phyloP scores from a whole-genome alignment of 2,329 filamentous ascomycete genomes.

The Penicillium sp. region DNA sequence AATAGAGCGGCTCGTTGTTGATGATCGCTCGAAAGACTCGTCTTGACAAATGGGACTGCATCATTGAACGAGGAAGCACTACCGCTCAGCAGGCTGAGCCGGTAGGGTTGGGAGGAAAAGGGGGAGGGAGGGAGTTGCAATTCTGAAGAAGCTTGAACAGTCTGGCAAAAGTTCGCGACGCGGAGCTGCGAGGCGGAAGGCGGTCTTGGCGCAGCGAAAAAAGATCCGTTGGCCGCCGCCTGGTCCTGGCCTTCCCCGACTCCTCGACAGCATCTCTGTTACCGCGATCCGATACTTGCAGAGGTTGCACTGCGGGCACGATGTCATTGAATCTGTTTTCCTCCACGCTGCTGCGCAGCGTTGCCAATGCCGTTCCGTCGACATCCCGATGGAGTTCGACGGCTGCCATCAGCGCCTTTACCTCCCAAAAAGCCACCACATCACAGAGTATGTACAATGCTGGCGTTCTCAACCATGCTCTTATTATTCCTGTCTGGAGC shows the following conservation, averaged over 20 bases:
- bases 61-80: constrained; percentile 13
- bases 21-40: constrained; percentile 46
- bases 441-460: constrained; percentile 21
- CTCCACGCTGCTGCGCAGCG: constrained; percentile 27
- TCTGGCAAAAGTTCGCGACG: constrained; percentile 19
- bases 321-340: constrained; percentile 34
- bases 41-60: constrained; percentile 47
- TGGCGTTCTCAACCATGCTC: background rate
- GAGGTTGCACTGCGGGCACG: background rate
- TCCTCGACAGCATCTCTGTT: too few relatives aligned
- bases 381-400: constrained; percentile 38
- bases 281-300: background rate
- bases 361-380: constrained; percentile 22
- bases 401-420: constrained; percentile 26
- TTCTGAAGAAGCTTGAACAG: background rate
- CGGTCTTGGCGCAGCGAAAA: constrained; percentile 33
- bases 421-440: constrained; percentile 22
- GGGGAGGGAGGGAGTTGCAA: constrained; percentile 1
- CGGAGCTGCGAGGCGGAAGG: constrained; percentile 22
- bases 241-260: too few relatives aligned
- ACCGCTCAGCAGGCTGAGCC: background rate
- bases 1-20: constrained; percentile 44
- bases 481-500: background rate
- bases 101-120: background rate
- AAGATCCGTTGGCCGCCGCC: too few relatives aligned